phyloP scores from a whole-genome alignment of 2,329 filamentous ascomycete genomes.

The Colletotrichum gloeosporioides region DNA sequence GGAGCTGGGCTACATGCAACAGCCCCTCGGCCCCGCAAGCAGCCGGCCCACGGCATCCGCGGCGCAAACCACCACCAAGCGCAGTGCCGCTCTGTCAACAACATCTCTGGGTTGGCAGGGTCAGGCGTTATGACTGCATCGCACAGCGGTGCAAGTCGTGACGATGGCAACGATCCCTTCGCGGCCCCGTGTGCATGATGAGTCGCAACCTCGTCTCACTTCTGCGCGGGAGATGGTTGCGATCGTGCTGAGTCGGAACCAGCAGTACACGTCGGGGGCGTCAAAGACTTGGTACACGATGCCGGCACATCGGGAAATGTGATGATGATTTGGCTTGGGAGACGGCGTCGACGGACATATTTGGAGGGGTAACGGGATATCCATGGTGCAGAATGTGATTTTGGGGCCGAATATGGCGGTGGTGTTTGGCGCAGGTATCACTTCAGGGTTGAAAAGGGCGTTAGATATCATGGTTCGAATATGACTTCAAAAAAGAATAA shows the following conservation, averaged over 20 bases:
- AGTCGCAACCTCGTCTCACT: rapidly evolving
- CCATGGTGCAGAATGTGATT: background rate
- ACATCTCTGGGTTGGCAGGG: background rate
- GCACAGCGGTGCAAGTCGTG: slow-evolving; percentile 11
- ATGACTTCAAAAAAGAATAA: background rate
- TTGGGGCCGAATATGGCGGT: background rate
- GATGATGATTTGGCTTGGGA: background rate
- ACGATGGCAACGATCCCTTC: slow-evolving; percentile 3
- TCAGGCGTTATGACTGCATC: slow-evolving; percentile 16
- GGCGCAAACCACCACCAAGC: background rate
- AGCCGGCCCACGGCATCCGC: background rate
- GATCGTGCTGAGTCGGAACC: background rate
- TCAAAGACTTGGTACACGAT: background rate
- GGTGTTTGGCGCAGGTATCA: background rate
- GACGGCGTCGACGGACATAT: background rate
- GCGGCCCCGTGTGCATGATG: background rate
- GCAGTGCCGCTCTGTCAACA: background rate
- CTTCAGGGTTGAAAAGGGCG: background rate
- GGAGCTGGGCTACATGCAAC: slow-evolving; percentile 18
- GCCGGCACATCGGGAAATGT: background rate
- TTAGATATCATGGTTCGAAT: background rate
- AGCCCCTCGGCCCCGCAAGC: slow-evolving; percentile 12
- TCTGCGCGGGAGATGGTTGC: background rate
- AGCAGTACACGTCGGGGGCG: background rate
- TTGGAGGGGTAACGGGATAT: background rate